Evolutionary conservation across 495 filamentous ascomycete genomes (phyloP).

Genomic region (Geoglossum glabrum): DNA sequence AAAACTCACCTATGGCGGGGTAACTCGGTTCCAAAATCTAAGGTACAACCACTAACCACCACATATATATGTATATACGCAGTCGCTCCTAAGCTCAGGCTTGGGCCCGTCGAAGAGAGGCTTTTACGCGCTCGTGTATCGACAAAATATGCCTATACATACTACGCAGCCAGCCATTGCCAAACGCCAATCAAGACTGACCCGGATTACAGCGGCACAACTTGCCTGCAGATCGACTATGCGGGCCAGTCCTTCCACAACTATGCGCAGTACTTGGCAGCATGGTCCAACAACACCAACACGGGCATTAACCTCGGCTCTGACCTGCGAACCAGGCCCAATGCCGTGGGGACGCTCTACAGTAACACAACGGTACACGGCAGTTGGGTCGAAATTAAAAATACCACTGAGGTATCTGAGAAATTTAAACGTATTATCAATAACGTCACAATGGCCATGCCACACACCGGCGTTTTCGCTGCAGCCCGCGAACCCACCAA

Average conservation of each 20-base stretch:
- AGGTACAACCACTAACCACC: too few species aligned
- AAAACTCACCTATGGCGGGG: too few species aligned
- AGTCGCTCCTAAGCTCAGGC: constrained; percentile 44
- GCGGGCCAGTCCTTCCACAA: constrained; percentile 38
- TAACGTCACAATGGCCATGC: constrained; percentile 57
- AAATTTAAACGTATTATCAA: constrained; percentile 34
- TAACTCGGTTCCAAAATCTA: too few species aligned
- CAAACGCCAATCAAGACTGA: constrained; percentile 31
- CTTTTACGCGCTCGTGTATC: constrained; percentile 34
- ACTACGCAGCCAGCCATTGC: constrained; percentile 31
- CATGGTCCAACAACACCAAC: constrained; percentile 26
- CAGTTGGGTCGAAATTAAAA: constrained; percentile 33
- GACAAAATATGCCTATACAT: constrained; percentile 35
- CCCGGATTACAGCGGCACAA: constrained; percentile 24
- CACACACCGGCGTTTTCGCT: constrained; percentile 41
- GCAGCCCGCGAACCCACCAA: constrained; percentile 39
- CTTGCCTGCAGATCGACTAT: constrained; percentile 45
- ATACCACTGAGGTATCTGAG: constrained; percentile 27
- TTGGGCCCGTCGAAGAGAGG: constrained; percentile 23
- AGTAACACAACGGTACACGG: constrained; percentile 45
- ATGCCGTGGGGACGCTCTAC: constrained; percentile 33
- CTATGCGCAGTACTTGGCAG: constrained; percentile 24
- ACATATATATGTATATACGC: background rate
- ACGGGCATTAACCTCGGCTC: constrained; percentile 19
- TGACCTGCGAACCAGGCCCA: constrained; percentile 24